Evolutionary conservation across 2,329 filamentous ascomycete genomes (phyloP).

Genomic region (Trichoderma hamatum): DNA sequence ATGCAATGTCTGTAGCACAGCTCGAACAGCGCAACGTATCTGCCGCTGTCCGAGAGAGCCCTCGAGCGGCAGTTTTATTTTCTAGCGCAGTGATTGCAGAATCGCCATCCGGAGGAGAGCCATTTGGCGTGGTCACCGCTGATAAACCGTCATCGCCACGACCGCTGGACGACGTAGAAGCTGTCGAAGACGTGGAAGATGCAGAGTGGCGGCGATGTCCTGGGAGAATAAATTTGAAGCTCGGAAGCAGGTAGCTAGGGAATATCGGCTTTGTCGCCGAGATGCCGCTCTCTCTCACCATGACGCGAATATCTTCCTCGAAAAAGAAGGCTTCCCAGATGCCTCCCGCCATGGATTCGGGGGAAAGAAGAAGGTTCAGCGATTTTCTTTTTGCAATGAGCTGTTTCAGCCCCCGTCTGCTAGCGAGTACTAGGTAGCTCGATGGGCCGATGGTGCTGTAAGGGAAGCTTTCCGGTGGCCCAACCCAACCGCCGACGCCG

Average conservation of each 20-base stretch:
- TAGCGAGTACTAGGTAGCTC: not conserved
- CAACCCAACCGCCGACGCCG: slow-evolving; percentile 16
- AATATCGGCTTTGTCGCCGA: slow-evolving; percentile 51
- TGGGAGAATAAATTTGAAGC: slow-evolving; percentile 51
- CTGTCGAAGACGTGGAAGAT: slow-evolving; percentile 33
- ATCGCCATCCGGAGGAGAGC: slow-evolving; percentile 33
- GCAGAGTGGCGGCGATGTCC: slow-evolving; percentile 46
- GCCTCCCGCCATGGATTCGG: slow-evolving; percentile 3
- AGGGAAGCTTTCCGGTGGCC: slow-evolving; percentile 12
- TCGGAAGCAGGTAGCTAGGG: slow-evolving; percentile 56
- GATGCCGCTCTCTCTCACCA: slow-evolving; percentile 45
- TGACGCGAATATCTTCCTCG: slow-evolving; percentile 26
- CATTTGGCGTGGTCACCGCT: slow-evolving; percentile 36
- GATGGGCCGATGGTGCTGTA: not conserved
- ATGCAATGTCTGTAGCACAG: slow-evolving; percentile 65
- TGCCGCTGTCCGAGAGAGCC: slow-evolving; percentile 50
- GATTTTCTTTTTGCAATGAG: not conserved
- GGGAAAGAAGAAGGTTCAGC: not conserved
- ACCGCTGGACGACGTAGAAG: slow-evolving; percentile 32
- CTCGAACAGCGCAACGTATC: slow-evolving; percentile 61
- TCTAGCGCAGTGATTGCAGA: not conserved
- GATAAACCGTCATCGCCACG: slow-evolving; percentile 36
- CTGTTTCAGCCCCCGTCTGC: not conserved
- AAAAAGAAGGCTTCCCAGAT: slow-evolving; percentile 18
- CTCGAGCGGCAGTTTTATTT: slow-evolving; percentile 16